Evolutionary conservation across 495 filamentous ascomycete genomes (phyloP).

Genomic region (Pyronema domesticum): DNA sequence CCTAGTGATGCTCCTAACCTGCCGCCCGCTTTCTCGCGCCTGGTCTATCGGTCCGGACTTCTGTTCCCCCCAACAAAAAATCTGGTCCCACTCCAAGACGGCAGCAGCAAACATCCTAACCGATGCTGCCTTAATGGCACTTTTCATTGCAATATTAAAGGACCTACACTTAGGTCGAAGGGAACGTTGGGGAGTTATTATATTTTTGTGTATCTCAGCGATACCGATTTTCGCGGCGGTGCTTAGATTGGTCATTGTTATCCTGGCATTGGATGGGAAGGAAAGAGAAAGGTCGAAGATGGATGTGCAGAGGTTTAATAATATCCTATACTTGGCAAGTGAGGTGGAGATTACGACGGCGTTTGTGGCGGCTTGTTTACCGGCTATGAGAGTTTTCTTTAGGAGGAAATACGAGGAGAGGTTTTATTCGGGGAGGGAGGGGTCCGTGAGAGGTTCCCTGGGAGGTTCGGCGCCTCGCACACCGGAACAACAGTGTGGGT

Average conservation of each 20-base stretch:
- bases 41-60: background rate
- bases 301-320: background rate
- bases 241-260: background rate
- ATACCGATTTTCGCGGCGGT: background rate
- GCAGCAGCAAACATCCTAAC: slow-evolving; percentile 1
- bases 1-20: background rate
- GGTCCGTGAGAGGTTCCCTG: too few species aligned
- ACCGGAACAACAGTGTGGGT: too few species aligned
- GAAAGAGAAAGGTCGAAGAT: too few species aligned
- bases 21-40: background rate
- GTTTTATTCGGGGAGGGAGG: background rate
- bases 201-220: background rate
- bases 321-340: slow-evolving; percentile 1
- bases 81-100: slow-evolving; percentile 3
- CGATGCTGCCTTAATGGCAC: background rate
- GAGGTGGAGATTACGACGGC: slow-evolving; percentile 8
- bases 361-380: slow-evolving; percentile 8
- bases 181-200: background rate
- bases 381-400: slow-evolving; percentile 4
- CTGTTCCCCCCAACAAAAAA: background rate
- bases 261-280: background rate
- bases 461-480: too few species aligned
- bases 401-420: background rate
- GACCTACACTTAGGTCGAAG: background rate
- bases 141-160: background rate